Percentiles rank a stretch among this genome's conserved stretches.
Evolutionary conservation across 345 rosid genomes (phyloP).

Genomic region (Moricandia moricandioides): DNA sequence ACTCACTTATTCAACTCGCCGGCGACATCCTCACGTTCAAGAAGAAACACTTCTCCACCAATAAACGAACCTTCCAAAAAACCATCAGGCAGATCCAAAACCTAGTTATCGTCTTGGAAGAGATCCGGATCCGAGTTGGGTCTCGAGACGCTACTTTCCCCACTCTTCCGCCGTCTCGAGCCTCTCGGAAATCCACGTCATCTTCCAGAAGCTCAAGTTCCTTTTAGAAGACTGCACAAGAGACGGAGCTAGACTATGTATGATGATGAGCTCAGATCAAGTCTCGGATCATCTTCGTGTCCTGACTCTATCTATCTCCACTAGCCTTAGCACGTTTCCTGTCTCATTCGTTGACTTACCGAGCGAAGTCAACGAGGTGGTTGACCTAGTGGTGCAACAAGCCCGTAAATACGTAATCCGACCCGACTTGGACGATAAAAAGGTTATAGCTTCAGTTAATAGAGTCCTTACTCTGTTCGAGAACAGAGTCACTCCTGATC

Average conservation of each 20-base stretch:
- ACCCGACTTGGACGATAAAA: conserved; percentile 45
- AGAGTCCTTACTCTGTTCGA: conserved; percentile 46
- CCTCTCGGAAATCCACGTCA: conserved; percentile 65
- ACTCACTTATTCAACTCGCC: conserved; percentile 51
- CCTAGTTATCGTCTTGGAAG: conserved; percentile 59
- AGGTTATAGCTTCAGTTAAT: conserved; percentile 36
- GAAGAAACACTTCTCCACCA: conserved; percentile 46
- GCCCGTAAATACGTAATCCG: conserved; percentile 45
- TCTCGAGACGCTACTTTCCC: conserved; percentile 25
- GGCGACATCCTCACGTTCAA: conserved; percentile 45
- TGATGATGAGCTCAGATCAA: conserved; percentile 53
- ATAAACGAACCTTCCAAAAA: conserved; percentile 48
- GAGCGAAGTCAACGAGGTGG: conserved; percentile 65
- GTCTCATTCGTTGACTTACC: conserved; percentile 47
- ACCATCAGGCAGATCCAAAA: conserved; percentile 51
- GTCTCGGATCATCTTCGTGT: conserved; percentile 52
- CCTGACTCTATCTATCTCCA: conserved; percentile 49
- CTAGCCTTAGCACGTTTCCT: conserved; percentile 56
- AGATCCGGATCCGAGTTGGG: conserved; percentile 42
- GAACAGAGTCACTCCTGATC: conserved; percentile 53
- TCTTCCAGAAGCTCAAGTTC: conserved; percentile 67
- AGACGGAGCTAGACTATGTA: conserved; percentile 58
- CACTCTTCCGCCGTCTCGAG: conserved; percentile 42
- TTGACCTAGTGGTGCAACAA: conserved; percentile 64
- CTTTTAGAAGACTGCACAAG: conserved; percentile 67